Percentiles rank a stretch among this genome's conserved stretches.
Conservation (phyloP, 164 flowering plant genomes). For the Tetracentron sinense region DNA sequence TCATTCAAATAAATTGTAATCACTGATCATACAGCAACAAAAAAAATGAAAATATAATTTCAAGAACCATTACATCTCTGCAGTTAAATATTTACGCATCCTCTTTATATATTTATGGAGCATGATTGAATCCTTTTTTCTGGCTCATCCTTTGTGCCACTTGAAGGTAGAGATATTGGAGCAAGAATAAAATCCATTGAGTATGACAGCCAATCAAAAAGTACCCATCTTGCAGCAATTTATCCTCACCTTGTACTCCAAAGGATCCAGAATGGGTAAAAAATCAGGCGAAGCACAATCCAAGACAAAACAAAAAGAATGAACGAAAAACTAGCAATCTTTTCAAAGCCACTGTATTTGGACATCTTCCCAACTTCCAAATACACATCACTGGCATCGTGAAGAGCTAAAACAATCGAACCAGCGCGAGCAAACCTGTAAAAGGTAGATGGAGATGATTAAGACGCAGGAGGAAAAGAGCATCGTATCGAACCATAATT, state of each 20-base stretch:
- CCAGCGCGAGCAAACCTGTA: conserved; percentile 91
- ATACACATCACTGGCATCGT: conserved; percentile 93
- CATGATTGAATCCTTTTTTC: neutral
- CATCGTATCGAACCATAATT: neutral
- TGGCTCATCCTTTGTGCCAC: neutral
- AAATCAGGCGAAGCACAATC: conserved; percentile 78
- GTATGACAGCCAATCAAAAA: neutral
- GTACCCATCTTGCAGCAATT: conserved; percentile 1
- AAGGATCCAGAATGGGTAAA: conserved; percentile 84
- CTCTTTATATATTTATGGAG: neutral
- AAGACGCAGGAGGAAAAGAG: neutral
- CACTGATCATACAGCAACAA: too few species aligned
- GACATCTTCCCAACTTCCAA: conserved; percentile 94
- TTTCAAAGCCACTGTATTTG: conserved; percentile 73
- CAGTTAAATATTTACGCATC: too few species aligned
- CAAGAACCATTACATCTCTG: too few species aligned
- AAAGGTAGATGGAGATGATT: neutral
- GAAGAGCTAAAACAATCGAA: conserved; percentile 87
- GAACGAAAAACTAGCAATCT: conserved; percentile 65
- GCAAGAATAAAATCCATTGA: neutral
- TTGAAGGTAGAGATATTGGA: neutral
- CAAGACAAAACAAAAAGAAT: conserved; percentile 74
- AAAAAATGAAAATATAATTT: too few species aligned
- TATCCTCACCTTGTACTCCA: conserved; percentile 80
- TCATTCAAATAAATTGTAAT: too few species aligned